A percentile compares a stretch with the other conserved stretches of the same genome.
These are phyloP conservation scores for Aaosphaeria arxii DNA, from an alignment of 2,329 filamentous ascomycete species.

Conservation along the genomic window DNA sequence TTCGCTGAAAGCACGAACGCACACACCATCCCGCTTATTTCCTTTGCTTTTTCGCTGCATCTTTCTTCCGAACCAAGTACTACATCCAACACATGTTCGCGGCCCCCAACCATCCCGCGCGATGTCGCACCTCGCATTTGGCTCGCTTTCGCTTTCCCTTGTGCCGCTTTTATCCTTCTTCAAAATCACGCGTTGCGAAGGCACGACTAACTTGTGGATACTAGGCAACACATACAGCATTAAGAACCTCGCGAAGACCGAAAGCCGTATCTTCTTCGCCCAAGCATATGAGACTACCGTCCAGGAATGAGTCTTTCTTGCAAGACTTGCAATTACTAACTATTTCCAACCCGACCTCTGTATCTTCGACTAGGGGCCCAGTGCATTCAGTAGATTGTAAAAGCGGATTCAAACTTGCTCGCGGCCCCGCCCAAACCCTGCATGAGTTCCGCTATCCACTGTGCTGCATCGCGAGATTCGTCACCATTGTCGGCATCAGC, in stretches of 20 bases:
- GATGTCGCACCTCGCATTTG: not conserved
- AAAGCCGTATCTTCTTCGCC: conserved; percentile 84
- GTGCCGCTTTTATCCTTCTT: not conserved
- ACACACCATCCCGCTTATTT: conserved; percentile 1
- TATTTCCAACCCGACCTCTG: too few relatives aligned
- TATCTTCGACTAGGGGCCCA: too few relatives aligned
- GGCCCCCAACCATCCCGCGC: not conserved
- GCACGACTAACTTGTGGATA: conserved; percentile 2
- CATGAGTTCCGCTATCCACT: too few relatives aligned
- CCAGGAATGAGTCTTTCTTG: not conserved
- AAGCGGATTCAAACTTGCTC: not conserved
- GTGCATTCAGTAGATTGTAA: not conserved
- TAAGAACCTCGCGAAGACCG: conserved; percentile 69
- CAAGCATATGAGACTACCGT: conserved; percentile 66
- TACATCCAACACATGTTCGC: not conserved
- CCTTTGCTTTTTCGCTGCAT: conserved; percentile 9
- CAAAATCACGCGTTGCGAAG: not conserved
- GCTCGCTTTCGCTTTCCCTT: not conserved
- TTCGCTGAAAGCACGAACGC: conserved; percentile 14
- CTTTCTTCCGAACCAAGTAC: conserved; percentile 4
- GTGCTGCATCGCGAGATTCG: too few relatives aligned
- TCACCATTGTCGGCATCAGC: too few relatives aligned
- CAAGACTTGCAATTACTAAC: too few relatives aligned
- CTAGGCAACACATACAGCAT: conserved; percentile 93
- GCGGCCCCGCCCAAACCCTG: not conserved